A percentile compares a stretch with the other conserved stretches of the same genome.
phyloP scores from a whole-genome alignment of 164 flowering plant genomes.

The Vitis amurensis region DNA sequence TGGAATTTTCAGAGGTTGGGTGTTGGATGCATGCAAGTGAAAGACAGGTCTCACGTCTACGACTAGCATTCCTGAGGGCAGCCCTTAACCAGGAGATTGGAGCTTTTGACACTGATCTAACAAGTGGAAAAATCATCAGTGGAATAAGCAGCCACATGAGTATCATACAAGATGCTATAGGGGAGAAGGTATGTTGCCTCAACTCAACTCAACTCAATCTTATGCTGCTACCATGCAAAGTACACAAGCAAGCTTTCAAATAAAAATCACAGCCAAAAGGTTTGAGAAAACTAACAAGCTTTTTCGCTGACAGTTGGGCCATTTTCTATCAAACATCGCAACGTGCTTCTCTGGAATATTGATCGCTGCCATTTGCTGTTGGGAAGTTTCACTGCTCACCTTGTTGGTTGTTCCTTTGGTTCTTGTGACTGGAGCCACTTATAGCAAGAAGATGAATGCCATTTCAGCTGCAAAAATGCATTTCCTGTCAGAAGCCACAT shows the following conservation, averaged over 20 bases:
- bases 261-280: too few relatives aligned
- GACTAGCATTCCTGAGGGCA: slow-evolving; percentile 50
- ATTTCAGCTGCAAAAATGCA: slow-evolving; percentile 38
- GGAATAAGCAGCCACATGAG: slow-evolving; percentile 66
- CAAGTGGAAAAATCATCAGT: slow-evolving; percentile 51
- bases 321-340: slow-evolving; percentile 52
- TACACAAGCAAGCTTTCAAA: neutral
- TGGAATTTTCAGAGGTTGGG: slow-evolving; percentile 48
- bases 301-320: slow-evolving; percentile 50
- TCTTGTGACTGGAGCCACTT: slow-evolving; percentile 55
- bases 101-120: slow-evolving; percentile 66
- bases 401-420: slow-evolving; percentile 61
- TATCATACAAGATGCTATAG: slow-evolving; percentile 72
- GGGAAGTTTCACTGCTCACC: slow-evolving; percentile 61
- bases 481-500: slow-evolving; percentile 51
- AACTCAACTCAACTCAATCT: too few relatives aligned
- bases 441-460: slow-evolving; percentile 63
- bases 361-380: slow-evolving; percentile 53
- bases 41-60: slow-evolving; percentile 45
- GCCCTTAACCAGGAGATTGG: slow-evolving; percentile 63
- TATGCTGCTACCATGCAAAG: neutral
- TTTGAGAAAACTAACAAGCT: neutral
- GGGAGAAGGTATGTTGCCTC: slow-evolving; percentile 55
- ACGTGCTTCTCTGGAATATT: slow-evolving; percentile 55
- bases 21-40: slow-evolving; percentile 80